Evolutionary conservation across 768 basidiomycete species (phyloP).

Genomic region (Phanerodontia chrysosporium): DNA sequence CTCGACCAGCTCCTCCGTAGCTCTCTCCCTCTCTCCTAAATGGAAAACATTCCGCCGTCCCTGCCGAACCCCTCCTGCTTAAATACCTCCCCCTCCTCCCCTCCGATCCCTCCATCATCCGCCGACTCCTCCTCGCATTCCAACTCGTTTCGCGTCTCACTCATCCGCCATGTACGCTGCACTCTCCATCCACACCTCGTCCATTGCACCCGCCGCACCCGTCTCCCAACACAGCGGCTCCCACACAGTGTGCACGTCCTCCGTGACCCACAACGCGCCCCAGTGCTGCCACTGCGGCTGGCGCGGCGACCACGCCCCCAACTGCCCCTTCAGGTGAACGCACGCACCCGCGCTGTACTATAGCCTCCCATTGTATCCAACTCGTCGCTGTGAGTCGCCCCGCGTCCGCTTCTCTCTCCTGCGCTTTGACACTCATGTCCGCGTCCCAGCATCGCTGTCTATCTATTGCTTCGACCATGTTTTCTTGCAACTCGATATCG

Average conservation of each 20-base stretch:
- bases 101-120: slow-evolving; percentile 6
- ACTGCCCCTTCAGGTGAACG: slow-evolving; percentile 61
- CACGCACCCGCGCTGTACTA: slow-evolving; percentile 14
- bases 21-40: slow-evolving; percentile 2
- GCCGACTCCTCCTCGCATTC: neutral
- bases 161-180: slow-evolving; percentile 4
- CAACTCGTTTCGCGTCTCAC: neutral
- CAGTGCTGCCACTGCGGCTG: slow-evolving; percentile 79
- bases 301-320: slow-evolving; percentile 54
- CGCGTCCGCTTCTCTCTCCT: slow-evolving; percentile 3
- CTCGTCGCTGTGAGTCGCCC: slow-evolving; percentile 4
- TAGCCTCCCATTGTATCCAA: slow-evolving; percentile 24
- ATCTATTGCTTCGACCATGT: slow-evolving; percentile 12
- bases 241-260: slow-evolving; percentile 21
- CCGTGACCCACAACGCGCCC: slow-evolving; percentile 53
- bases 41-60: neutral
- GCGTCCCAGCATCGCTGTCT: slow-evolving; percentile 4
- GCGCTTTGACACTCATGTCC: neutral
- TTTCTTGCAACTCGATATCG: slow-evolving; percentile 23
- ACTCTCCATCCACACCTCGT: slow-evolving; percentile 1
- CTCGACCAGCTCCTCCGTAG: neutral
- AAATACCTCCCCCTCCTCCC: neutral
- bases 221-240: slow-evolving; percentile 10
- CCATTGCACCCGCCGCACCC: slow-evolving; percentile 5
- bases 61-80: neutral